phyloP scores from a whole-genome alignment of 2,329 filamentous ascomycete species.

The Daldinia sp. region DNA sequence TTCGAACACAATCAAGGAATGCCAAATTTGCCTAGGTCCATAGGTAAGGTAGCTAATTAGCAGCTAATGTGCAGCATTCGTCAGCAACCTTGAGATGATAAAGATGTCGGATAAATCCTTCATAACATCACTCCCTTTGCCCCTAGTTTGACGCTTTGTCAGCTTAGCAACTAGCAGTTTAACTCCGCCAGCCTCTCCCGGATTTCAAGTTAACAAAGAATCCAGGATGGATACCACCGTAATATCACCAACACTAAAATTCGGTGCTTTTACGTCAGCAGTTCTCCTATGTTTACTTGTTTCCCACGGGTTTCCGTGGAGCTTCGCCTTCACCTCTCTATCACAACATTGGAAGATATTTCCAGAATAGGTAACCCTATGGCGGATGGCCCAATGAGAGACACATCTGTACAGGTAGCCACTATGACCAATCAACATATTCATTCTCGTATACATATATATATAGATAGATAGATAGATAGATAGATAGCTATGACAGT shows the following conservation, averaged over 20 bases:
- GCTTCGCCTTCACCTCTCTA: not conserved
- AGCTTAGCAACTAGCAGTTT: not conserved
- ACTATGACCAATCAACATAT: not conserved
- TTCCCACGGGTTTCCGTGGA: constrained; percentile 1
- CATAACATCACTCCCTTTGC: not conserved
- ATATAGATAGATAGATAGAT: too few species aligned
- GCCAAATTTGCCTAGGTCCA: not conserved
- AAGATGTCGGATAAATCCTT: not conserved
- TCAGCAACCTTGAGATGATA: not conserved
- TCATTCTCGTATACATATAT: not conserved
- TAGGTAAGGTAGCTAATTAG: not conserved
- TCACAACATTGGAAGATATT: not conserved
- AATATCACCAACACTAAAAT: not conserved
- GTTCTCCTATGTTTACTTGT: not conserved
- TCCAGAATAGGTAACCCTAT: not conserved
- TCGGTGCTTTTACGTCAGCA: not conserved
- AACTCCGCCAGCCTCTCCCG: not conserved
- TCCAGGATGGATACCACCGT: not conserved
- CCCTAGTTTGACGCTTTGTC: constrained; percentile 5
- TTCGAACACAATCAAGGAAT: not conserved
- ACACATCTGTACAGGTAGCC: not conserved
- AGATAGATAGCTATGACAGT: not conserved
- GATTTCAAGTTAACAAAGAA: not conserved
- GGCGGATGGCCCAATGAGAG: not conserved
- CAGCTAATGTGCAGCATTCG: not conserved